A percentile compares a stretch with the other conserved stretches of the same genome.
phyloP scores from a whole-genome alignment of 495 filamentous ascomycete genomes.

The Bacidia rubella region DNA sequence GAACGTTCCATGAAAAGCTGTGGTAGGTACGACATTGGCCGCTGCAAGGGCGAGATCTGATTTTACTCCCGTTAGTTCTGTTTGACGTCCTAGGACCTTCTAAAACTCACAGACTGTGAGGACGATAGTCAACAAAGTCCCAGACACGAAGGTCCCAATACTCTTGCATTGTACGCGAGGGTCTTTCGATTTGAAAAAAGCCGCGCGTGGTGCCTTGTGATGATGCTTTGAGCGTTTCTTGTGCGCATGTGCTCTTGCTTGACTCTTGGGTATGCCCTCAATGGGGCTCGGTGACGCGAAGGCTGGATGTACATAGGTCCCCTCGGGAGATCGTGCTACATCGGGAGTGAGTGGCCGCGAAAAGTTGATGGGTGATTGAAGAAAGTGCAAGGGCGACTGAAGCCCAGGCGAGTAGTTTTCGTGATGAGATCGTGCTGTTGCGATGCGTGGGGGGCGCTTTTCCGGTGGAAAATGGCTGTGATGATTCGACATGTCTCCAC shows the following conservation, averaged over 20 bases:
- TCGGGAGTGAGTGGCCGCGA: slow-evolving; percentile 12
- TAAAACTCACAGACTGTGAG: slow-evolving; percentile 44
- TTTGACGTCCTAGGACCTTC: neutral
- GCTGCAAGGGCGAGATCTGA: slow-evolving; percentile 58
- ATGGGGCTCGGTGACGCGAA: neutral
- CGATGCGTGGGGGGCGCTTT: slow-evolving; percentile 1
- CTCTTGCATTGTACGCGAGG: slow-evolving; percentile 40
- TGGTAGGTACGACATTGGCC: slow-evolving; percentile 35
- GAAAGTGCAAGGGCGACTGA: slow-evolving; percentile 13
- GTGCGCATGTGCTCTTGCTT: neutral
- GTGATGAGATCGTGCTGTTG: neutral
- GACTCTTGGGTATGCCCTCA: slow-evolving; percentile 1
- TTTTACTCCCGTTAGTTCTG: slow-evolving; percentile 8
- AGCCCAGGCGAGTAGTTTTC: slow-evolving; percentile 5
- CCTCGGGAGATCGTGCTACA: slow-evolving; percentile 7
- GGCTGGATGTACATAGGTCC: slow-evolving; percentile 2
- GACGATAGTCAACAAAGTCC: slow-evolving; percentile 37
- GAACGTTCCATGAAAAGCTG: slow-evolving; percentile 60
- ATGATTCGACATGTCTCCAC: neutral
- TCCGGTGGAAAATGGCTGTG: neutral
- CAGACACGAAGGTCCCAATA: slow-evolving; percentile 42
- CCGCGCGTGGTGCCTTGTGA: slow-evolving; percentile 24
- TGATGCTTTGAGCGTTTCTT: neutral
- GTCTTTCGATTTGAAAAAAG: slow-evolving; percentile 40
- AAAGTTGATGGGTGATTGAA: slow-evolving; percentile 15